phyloP scores from a whole-genome alignment of 208 protist species.

The Phytomonas sp. region DNA sequence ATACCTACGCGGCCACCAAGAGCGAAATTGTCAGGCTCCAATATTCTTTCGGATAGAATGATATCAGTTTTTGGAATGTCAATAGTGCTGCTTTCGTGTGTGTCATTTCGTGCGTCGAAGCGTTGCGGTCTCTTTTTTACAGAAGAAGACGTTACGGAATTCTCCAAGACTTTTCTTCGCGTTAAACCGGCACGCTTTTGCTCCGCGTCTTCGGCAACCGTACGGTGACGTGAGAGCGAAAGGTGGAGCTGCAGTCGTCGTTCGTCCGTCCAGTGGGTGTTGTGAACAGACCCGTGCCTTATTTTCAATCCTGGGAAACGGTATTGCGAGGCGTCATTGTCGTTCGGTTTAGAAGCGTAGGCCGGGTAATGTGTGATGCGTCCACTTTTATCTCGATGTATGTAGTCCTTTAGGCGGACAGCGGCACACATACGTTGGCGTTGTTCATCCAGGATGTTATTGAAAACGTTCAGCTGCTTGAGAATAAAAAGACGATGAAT shows the following conservation, averaged over 20 bases:
- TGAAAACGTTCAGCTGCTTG: constrained; percentile 73
- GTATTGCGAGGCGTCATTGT: not conserved
- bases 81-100: not conserved
- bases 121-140: constrained; percentile 11
- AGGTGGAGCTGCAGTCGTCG: constrained; percentile 84
- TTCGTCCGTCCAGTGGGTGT: constrained; percentile 76
- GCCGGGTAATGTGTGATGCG: constrained; percentile 42
- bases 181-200: constrained; percentile 17
- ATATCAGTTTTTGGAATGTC: not conserved
- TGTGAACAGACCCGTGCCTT: constrained; percentile 19
- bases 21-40: constrained; percentile 44
- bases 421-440: constrained; percentile 47
- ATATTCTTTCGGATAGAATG: not conserved
- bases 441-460: constrained; percentile 73
- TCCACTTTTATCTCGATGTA: constrained; percentile 68
- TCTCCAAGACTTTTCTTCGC: constrained; percentile 3
- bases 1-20: constrained; percentile 68
- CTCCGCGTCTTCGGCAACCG: constrained; percentile 56
- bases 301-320: not conserved
- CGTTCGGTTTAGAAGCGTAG: constrained; percentile 14
- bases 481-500: constrained; percentile 63
- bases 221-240: constrained; percentile 69
- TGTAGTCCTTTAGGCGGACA: constrained; percentile 63
- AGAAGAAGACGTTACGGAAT: not conserved
- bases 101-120: not conserved